phyloP scores from a whole-genome alignment of 2,329 filamentous ascomycete species.

The Teratosphaeria nubilosa region DNA sequence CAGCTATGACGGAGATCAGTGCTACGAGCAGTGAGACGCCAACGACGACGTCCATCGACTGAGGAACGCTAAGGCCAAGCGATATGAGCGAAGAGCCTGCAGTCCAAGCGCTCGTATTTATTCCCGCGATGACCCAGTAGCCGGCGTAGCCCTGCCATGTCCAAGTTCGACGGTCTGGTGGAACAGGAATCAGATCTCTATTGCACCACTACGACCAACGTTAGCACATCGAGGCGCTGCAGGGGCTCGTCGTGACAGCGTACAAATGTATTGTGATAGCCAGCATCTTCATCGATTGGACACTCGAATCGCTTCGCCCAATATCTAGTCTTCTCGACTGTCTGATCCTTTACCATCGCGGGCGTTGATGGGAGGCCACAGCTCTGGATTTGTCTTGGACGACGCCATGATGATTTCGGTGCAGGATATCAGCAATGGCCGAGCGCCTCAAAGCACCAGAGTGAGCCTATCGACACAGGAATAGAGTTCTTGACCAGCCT shows the following conservation, averaged over 20 bases:
- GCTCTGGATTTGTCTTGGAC: too few species aligned
- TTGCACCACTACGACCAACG: not conserved
- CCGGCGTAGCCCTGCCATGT: not conserved
- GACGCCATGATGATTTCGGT: not conserved
- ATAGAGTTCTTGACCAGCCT: not conserved
- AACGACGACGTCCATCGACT: constrained; percentile 23
- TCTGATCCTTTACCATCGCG: not conserved
- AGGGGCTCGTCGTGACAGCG: not conserved
- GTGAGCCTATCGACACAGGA: not conserved
- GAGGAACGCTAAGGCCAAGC: not conserved
- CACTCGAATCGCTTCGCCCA: not conserved
- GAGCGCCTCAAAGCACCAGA: not conserved
- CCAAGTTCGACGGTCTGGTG: not conserved
- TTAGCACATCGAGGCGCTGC: not conserved
- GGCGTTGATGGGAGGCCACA: not conserved
- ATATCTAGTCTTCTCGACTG: not conserved
- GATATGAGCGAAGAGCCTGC: not conserved
- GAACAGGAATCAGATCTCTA: too few species aligned
- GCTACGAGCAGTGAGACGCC: constrained; percentile 26
- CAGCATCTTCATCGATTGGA: not conserved
- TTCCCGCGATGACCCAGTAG: not conserved
- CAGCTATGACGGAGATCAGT: constrained; percentile 25
- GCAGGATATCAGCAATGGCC: not conserved
- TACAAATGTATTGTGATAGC: not conserved
- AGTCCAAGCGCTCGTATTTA: not conserved